A percentile compares a stretch with the other conserved stretches of the same genome.
Evolutionary conservation across 192 early-diverging fungal genomes (phyloP).

Genomic region (Phlyctochytrium planicorne): DNA sequence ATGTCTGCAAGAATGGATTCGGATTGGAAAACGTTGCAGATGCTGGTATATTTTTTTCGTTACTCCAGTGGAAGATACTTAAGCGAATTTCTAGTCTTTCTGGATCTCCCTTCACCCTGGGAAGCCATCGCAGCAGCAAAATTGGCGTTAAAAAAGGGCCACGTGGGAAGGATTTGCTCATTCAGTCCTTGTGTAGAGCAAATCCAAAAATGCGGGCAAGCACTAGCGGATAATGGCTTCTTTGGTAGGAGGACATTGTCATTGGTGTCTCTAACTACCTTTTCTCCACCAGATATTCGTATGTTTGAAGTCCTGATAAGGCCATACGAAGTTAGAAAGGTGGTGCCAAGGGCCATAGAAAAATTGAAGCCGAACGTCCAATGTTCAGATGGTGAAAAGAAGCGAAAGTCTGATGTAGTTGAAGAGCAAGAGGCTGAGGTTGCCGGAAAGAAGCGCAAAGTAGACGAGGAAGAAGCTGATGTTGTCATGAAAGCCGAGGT

Average conservation of each 20-base stretch:
- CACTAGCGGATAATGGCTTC: slow-evolving; percentile 81
- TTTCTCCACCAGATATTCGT: slow-evolving; percentile 73
- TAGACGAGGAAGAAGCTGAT: slow-evolving; percentile 27
- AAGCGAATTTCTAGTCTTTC: slow-evolving; percentile 60
- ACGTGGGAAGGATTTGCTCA: slow-evolving; percentile 84
- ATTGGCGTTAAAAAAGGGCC: slow-evolving; percentile 73
- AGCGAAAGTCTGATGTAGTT: slow-evolving; percentile 15
- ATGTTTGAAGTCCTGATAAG: slow-evolving; percentile 95
- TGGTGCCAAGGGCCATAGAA: slow-evolving; percentile 63
- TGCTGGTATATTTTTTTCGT: slow-evolving; percentile 50
- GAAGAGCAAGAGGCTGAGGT: slow-evolving; percentile 26
- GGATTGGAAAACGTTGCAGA: slow-evolving; percentile 68
- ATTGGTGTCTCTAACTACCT: too few species aligned
- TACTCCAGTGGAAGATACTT: not conserved
- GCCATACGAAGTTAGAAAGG: slow-evolving; percentile 67
- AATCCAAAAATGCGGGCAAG: slow-evolving; percentile 75
- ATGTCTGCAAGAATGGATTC: slow-evolving; percentile 91
- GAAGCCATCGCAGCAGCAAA: slow-evolving; percentile 86
- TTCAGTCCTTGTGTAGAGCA: slow-evolving; percentile 98
- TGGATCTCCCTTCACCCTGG: slow-evolving; percentile 97
- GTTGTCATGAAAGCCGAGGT: too few species aligned
- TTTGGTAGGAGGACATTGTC: too few species aligned
- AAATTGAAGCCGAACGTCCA: slow-evolving; percentile 4
- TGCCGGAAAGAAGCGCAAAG: not conserved
- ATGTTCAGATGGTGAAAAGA: slow-evolving; percentile 46